Evolutionary conservation across 2,329 filamentous ascomycete species (phyloP).

Genomic region (Trichophyton schoenleinii): DNA sequence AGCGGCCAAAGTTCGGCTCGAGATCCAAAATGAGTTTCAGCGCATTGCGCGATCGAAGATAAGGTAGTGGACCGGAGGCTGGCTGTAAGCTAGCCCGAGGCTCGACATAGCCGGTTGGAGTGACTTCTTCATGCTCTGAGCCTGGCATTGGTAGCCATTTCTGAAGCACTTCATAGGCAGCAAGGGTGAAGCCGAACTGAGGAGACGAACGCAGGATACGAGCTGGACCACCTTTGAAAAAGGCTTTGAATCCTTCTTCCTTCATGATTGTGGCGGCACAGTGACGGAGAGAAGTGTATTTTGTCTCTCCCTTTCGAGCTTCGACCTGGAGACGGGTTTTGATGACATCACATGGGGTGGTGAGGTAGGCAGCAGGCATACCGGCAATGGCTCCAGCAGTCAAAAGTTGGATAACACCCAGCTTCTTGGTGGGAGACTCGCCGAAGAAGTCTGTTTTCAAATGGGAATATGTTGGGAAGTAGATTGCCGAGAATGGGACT

Average conservation of each 20-base stretch:
- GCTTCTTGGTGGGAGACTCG: slow-evolving; percentile 73
- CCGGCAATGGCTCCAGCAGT: slow-evolving; percentile 88
- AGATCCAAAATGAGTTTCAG: slow-evolving; percentile 91
- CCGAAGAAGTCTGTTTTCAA: slow-evolving; percentile 90
- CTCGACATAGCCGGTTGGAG: slow-evolving; percentile 49
- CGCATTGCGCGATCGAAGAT: slow-evolving; percentile 69
- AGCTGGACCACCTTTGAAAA: slow-evolving; percentile 96
- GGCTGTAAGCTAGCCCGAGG: slow-evolving; percentile 52
- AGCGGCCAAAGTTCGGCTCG: slow-evolving; percentile 79
- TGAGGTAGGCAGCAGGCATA: slow-evolving; percentile 87
- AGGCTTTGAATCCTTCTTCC: slow-evolving; percentile 88
- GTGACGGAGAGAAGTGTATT: slow-evolving; percentile 78
- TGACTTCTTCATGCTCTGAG: slow-evolving; percentile 38
- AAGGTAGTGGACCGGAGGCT: slow-evolving; percentile 51
- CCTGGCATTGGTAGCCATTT: slow-evolving; percentile 68
- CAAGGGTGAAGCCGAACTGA: slow-evolving; percentile 95
- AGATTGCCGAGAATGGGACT: slow-evolving; percentile 95
- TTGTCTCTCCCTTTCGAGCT: slow-evolving; percentile 83
- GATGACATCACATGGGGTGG: slow-evolving; percentile 96
- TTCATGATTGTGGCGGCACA: slow-evolving; percentile 69
- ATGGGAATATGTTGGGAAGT: slow-evolving; percentile 94
- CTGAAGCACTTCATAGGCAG: slow-evolving; percentile 87
- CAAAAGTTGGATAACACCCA: slow-evolving; percentile 80
- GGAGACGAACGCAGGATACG: slow-evolving; percentile 90
- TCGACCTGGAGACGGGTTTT: slow-evolving; percentile 97